Percentiles rank a stretch among this genome's conserved stretches.
phyloP scores from a whole-genome alignment of 179 eudicot genomes.

The Corrigiola litoralis region DNA sequence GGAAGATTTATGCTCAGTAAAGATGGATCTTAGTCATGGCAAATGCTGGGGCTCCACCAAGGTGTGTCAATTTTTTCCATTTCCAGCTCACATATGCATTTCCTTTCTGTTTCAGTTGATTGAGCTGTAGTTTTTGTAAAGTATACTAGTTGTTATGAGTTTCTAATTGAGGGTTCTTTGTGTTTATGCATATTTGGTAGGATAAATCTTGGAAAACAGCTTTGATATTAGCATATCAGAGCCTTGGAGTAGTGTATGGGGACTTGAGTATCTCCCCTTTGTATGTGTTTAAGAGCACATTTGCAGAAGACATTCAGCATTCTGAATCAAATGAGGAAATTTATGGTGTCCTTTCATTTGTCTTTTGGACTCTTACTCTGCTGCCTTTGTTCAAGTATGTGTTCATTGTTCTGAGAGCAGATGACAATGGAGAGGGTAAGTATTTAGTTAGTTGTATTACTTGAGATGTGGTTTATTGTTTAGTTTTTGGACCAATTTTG shows the following conservation, averaged over 20 bases:
- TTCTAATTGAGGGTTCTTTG: background rate
- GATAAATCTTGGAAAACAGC: slow-evolving; percentile 71
- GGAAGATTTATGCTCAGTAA: slow-evolving; percentile 19
- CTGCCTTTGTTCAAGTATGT: slow-evolving; percentile 83
- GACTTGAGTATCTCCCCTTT: slow-evolving; percentile 87
- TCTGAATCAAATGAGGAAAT: slow-evolving; percentile 86
- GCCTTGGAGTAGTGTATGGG: slow-evolving; percentile 90
- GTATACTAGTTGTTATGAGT: background rate
- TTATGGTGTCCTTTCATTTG: slow-evolving; percentile 79
- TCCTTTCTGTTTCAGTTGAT: background rate
- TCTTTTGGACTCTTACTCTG: slow-evolving; percentile 83
- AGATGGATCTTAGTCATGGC: slow-evolving; percentile 48
- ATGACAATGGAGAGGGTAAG: slow-evolving; percentile 93
- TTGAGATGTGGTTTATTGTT: background rate
- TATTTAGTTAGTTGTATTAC: background rate
- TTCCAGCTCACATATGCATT: background rate
- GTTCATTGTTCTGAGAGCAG: slow-evolving; percentile 83
- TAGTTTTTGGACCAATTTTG: background rate
- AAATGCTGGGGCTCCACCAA: slow-evolving; percentile 43
- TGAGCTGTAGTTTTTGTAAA: background rate
- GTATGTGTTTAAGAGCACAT: slow-evolving; percentile 86
- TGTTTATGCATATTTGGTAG: slow-evolving; percentile 19
- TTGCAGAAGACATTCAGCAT: slow-evolving; percentile 80
- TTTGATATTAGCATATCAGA: slow-evolving; percentile 77
- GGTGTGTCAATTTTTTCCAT: slow-evolving; percentile 14